These are phyloP conservation scores for Hymenoscyphus occultus DNA, from an alignment of 2,329 filamentous ascomycete genomes.

Conservation along the genomic window DNA sequence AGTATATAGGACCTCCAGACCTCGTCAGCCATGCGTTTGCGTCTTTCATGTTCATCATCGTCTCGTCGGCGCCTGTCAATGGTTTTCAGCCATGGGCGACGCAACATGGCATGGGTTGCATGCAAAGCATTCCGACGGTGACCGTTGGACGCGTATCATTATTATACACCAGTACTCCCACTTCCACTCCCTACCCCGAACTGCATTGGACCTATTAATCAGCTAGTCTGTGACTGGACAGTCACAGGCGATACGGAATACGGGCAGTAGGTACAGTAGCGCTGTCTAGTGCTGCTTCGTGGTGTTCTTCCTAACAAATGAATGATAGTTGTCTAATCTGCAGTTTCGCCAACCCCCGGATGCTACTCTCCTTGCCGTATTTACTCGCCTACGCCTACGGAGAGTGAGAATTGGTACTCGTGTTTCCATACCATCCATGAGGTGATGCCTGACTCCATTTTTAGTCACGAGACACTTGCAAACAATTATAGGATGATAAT, in stretches of 20 bases:
- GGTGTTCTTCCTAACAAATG: conserved; percentile 2
- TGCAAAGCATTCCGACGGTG: background rate
- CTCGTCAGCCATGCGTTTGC: background rate
- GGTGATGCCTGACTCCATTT: too few species aligned
- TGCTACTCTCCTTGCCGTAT: background rate
- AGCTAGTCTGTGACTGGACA: too few species aligned
- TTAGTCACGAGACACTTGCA: too few species aligned
- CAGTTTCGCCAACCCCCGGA: background rate
- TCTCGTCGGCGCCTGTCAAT: background rate
- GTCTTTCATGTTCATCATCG: background rate
- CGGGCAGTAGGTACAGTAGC: background rate
- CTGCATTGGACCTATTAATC: too few species aligned
- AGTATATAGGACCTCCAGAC: background rate
- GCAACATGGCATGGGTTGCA: background rate
- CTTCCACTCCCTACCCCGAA: too few species aligned
- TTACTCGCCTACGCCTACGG: too few species aligned
- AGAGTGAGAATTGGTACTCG: too few species aligned
- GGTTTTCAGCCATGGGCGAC: too few species aligned
- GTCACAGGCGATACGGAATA: background rate
- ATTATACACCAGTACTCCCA: background rate
- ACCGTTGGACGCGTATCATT: background rate
- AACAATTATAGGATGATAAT: background rate
- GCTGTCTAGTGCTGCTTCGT: background rate
- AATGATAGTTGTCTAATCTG: background rate
- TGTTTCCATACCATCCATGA: too few species aligned